Evolutionary conservation across 495 filamentous ascomycete genomes (phyloP).

Genomic region (Daldinia grandis): DNA sequence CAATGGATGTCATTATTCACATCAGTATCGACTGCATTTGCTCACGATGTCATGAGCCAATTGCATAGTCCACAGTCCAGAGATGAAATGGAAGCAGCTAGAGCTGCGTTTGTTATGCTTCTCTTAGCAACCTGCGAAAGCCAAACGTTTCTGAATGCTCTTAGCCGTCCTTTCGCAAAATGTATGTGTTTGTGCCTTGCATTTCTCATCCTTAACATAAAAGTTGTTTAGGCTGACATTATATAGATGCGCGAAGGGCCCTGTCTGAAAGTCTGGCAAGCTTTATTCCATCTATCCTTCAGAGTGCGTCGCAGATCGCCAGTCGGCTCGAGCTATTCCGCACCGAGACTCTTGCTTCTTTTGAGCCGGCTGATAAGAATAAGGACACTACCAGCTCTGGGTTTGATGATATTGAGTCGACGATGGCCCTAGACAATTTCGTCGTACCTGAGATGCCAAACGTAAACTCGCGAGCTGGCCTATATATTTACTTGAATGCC

Average conservation of each 20-base stretch:
- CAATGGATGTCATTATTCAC: conserved; percentile 58
- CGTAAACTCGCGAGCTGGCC: conserved; percentile 82
- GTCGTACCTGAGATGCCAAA: conserved; percentile 71
- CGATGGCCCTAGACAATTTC: conserved; percentile 61
- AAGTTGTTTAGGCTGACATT: neutral
- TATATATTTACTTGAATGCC: conserved; percentile 92
- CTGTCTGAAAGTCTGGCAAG: conserved; percentile 58
- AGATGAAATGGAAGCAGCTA: conserved; percentile 59
- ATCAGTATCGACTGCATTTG: conserved; percentile 51
- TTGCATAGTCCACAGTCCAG: conserved; percentile 52
- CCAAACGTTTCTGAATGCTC: conserved; percentile 51
- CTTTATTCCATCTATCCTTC: conserved; percentile 63
- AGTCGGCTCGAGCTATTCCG: conserved; percentile 61
- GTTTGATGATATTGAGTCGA: conserved; percentile 58
- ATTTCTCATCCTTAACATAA: conserved; percentile 26
- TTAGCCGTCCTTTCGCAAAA: conserved; percentile 56
- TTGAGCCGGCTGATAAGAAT: conserved; percentile 57
- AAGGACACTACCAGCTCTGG: conserved; percentile 54
- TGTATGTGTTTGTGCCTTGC: conserved; percentile 46
- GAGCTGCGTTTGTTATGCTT: conserved; percentile 64
- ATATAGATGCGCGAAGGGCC: conserved; percentile 52
- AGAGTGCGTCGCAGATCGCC: conserved; percentile 59
- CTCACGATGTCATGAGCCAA: conserved; percentile 51
- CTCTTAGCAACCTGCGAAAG: conserved; percentile 61
- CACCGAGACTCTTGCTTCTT: conserved; percentile 56